Evolutionary conservation across 176 grass and related monocot genomes (phyloP).

Genomic region (Oryza glumipatula): DNA sequence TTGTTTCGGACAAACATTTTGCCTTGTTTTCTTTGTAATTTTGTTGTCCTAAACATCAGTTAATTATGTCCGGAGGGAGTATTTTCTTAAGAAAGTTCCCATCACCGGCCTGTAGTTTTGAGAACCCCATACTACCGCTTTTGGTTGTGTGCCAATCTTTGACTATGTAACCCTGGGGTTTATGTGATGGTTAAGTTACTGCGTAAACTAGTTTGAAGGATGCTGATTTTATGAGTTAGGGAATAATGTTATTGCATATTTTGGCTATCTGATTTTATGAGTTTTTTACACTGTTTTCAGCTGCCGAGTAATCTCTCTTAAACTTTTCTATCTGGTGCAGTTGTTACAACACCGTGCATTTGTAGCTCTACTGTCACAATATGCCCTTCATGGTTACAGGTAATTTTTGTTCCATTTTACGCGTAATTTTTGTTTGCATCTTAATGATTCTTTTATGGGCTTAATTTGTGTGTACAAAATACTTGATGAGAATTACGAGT

Average conservation of each 20-base stretch:
- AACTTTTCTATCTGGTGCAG: constrained; percentile 32
- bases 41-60: no score
- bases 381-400: constrained; percentile 65
- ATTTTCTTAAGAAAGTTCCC: not conserved
- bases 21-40: no score
- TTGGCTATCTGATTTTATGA: not conserved
- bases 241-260: not conserved
- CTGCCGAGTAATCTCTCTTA: constrained; percentile 1
- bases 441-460: not conserved
- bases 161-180: not conserved
- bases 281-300: constrained; percentile 18
- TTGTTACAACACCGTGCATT: constrained; percentile 76
- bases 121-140: not conserved
- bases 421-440: constrained; percentile 19
- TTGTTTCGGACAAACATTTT: no score
- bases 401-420: constrained; percentile 24
- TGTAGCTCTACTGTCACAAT: constrained; percentile 60
- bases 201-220: not conserved
- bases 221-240: not conserved
- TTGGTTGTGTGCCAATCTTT: not conserved
- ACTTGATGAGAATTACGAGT: not conserved
- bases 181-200: not conserved
- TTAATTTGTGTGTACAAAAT: not conserved
- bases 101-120: not conserved
- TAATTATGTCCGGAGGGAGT: no score